Evolutionary conservation across 1,284 basidiomycete species (phyloP), one percentile per base, ranked within the genome.

Genomic region (Naganishia sp.): DNA sequence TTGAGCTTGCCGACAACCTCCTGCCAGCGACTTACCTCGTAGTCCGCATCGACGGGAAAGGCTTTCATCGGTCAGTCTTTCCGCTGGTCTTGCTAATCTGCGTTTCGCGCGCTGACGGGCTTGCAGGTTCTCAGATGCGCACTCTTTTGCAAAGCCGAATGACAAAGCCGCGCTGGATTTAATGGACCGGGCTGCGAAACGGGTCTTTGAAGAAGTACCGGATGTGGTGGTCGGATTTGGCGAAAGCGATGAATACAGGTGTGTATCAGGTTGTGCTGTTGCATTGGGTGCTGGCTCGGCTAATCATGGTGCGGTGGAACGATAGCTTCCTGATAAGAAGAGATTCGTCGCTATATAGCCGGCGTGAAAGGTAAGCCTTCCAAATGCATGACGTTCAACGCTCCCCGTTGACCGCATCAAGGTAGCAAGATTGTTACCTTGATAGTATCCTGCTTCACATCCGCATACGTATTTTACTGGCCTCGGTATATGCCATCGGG

Each of bases 241-340:
- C 1, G 92, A 99, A 81, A 95, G 92, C 48, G 96, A 99, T 78
- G 96, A 99, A 79, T 98, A 87, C 80, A 96, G 92, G 92, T 90
- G 71, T 68, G 84, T 75, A 23, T 18, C 33, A 13, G 23, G 21
- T 53, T 33, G 16, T 16, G 13, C 36, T 10, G 3, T 6, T 28
- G 15, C 61, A 15, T 63, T 18, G 23, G 23, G 15, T 15, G 9
- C 10, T 28, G 6, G 13, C 39, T 18, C 23, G 45, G 6, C 21
- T 23, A 6, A 61, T 13, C 23, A 13, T 25, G 6, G 52, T 45
- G 39, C 72, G 21, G 28, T 7, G 52, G 15, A 11, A 18, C 16
- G 52, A 5, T 13, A 94, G 92, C 76, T 98, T 99, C 75, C 84
- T 98, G 53, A 85, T 99, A 63, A 86, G 87, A 63, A 88, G 86